Percentiles rank a stretch among this genome's conserved stretches.
Conservation (phyloP, 2,329 filamentous ascomycete species). For the Xylariaceae sp. region DNA sequence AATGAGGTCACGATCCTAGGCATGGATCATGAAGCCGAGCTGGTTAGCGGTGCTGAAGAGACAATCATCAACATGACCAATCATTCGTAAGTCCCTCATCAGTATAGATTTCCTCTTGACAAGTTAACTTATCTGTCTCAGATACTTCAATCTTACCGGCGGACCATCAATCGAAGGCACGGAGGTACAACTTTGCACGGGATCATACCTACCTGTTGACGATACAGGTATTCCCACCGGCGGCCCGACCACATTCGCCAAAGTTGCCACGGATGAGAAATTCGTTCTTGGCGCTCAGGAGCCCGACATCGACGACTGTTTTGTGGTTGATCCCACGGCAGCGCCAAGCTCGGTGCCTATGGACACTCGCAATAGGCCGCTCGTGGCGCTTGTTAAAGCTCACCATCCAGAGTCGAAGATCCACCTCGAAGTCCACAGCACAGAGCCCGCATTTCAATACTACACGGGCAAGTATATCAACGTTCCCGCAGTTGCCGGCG, state of each 20-base stretch:
- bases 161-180: conserved; percentile 52
- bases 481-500: conserved; percentile 61
- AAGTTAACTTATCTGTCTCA: conserved; percentile 22
- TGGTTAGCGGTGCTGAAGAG: conserved; percentile 77
- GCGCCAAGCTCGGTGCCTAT: conserved; percentile 57
- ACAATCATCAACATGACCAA: conserved; percentile 93
- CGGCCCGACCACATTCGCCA: conserved; percentile 59
- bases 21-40: conserved; percentile 85
- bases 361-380: conserved; percentile 60
- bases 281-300: conserved; percentile 69
- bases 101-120: too few species aligned
- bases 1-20: conserved; percentile 68
- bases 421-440: conserved; percentile 83
- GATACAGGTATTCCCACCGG: conserved; percentile 69
- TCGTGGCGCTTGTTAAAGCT: conserved; percentile 67
- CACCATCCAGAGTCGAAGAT: conserved; percentile 70
- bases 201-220: conserved; percentile 70
- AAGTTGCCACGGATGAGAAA: conserved; percentile 58
- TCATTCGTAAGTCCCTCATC: conserved; percentile 63
- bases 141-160: conserved; percentile 63
- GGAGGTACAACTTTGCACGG: conserved; percentile 62
- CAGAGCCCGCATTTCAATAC: conserved; percentile 95
- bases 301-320: conserved; percentile 86
- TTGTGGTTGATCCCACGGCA: conserved; percentile 60
- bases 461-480: conserved; percentile 87